Evolutionary conservation across 352 stramenopile species (phyloP), one percentile per base, ranked within the genome.

Genomic region (Phytopythium aichiense): DNA sequence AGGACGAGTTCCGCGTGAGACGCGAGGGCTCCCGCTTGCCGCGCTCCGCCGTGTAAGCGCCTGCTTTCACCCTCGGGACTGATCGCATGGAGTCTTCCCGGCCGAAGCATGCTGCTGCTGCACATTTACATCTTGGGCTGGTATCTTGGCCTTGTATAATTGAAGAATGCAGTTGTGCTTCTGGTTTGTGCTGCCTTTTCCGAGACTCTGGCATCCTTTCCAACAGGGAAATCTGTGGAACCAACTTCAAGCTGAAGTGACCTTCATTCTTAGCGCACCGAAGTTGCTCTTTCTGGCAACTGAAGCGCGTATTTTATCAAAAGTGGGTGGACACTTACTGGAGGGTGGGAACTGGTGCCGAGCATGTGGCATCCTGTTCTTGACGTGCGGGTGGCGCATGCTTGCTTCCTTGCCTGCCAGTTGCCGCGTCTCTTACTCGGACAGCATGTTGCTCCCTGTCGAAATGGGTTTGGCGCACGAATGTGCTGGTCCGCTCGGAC

Each of bases 1-100:
- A 83, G 48, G 64, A 72, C 5, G 71, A 77, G 46, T 83, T 83
- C 65, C 68, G 71, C 31, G 60, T 62, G 9, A 69, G 22, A 22
- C 54, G 51, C 51, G 51, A 54, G 25, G 18, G n/a, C 20, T 2
- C 46, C n/a, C 46, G 13, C 46, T 18, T 31, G 25, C n/a, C n/a
- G 9, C 46, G 23, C 18, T 52, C 46, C n/a, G 46, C 46, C 22
- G 46, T 52, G 2, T 52, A 52, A 40, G 35, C 33, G 2, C 7
- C 7, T 7, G 33, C 33, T 2, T 12, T 38, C 33, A 7, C 33
- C 33, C 2, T 12, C 33, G 33, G 33, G 7, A 1, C 7, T 12
- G 33, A 38, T 38, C 7, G 2, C 5, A 38, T 16, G 12, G 35
- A 5, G 35, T 9, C n/a, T 28, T 25, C n/a, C 8, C n/a, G 18